Evolutionary conservation across 192 early-diverging fungal species (phyloP).

Genomic region (Mortierella alpina): DNA sequence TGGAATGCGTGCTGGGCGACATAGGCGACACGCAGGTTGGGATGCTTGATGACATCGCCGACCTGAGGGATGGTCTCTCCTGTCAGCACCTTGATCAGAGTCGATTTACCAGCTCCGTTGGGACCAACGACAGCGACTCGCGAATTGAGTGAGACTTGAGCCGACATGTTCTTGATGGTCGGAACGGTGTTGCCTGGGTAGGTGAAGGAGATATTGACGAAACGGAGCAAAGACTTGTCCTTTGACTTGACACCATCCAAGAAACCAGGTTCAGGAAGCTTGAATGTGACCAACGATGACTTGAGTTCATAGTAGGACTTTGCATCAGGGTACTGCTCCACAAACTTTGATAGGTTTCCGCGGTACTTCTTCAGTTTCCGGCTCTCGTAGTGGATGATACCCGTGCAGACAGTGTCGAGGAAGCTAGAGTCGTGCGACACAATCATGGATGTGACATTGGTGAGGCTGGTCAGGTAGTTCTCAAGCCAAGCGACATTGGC

Average conservation of each 20-base stretch:
- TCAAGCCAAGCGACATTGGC: constrained; percentile 67
- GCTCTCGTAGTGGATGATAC: constrained; percentile 86
- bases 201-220: constrained; percentile 72
- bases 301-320: constrained; percentile 82
- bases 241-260: constrained; percentile 79
- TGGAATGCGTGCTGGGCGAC: constrained; percentile 91
- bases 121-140: constrained; percentile 84
- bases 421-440: constrained; percentile 91
- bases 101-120: constrained; percentile 59
- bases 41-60: constrained; percentile 83
- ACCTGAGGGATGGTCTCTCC: constrained; percentile 79
- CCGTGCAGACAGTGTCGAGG: constrained; percentile 82
- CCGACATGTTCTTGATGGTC: constrained; percentile 69
- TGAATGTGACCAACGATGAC: constrained; percentile 70
- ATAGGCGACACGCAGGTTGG: constrained; percentile 85
- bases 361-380: constrained; percentile 82
- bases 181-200: constrained; percentile 75
- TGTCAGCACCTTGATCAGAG: constrained; percentile 72
- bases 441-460: constrained; percentile 84
- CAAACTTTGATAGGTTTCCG: constrained; percentile 85
- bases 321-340: constrained; percentile 80
- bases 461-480: constrained; percentile 77
- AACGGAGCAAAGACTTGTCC: constrained; percentile 78
- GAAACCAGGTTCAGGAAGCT: constrained; percentile 78
- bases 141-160: constrained; percentile 76